Percentiles rank a stretch among this genome's conserved stretches.
These are phyloP conservation scores for Cryptosporidium muris DNA, from an alignment of 169 alveolate species.

Conservation along the genomic window DNA sequence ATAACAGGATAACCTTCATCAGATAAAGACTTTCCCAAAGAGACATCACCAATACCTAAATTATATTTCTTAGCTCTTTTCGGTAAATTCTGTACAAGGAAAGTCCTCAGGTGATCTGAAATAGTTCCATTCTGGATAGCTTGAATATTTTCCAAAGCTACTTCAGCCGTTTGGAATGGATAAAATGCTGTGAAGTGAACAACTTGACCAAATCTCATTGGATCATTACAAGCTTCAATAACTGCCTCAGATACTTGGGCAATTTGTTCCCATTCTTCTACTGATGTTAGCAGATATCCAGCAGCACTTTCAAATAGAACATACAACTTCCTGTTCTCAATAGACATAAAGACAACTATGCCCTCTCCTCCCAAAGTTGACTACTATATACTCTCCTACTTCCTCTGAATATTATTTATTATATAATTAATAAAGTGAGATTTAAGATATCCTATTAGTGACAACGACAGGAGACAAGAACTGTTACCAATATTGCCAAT, in stretches of 20 bases:
- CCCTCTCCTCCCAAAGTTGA: too few species aligned
- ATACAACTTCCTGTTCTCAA: conserved; percentile 31
- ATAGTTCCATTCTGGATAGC: conserved; percentile 86
- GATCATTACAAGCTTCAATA: conserved; percentile 83
- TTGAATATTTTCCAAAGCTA: conserved; percentile 91
- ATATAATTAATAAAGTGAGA: too few species aligned
- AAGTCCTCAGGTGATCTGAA: conserved; percentile 83
- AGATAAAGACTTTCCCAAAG: conserved; percentile 80
- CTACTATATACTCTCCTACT: too few species aligned
- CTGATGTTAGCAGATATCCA: conserved; percentile 91
- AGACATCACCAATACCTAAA: conserved; percentile 86
- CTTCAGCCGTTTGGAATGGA: conserved; percentile 91
- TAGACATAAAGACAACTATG: too few species aligned
- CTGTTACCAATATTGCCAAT: too few species aligned
- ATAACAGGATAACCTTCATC: conserved; percentile 82
- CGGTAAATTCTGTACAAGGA: conserved; percentile 87
- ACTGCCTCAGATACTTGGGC: conserved; percentile 82
- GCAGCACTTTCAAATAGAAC: conserved; percentile 92
- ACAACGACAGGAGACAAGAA: too few species aligned
- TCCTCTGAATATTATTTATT: too few species aligned
- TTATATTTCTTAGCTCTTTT: conserved; percentile 81
- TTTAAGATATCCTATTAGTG: too few species aligned
- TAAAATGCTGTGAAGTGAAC: conserved; percentile 89
- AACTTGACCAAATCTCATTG: conserved; percentile 86
- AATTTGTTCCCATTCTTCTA: conserved; percentile 90